These are phyloP conservation scores for Nakazawaea peltata DNA, from an alignment of 805 yeast species.

Conservation along the genomic window DNA sequence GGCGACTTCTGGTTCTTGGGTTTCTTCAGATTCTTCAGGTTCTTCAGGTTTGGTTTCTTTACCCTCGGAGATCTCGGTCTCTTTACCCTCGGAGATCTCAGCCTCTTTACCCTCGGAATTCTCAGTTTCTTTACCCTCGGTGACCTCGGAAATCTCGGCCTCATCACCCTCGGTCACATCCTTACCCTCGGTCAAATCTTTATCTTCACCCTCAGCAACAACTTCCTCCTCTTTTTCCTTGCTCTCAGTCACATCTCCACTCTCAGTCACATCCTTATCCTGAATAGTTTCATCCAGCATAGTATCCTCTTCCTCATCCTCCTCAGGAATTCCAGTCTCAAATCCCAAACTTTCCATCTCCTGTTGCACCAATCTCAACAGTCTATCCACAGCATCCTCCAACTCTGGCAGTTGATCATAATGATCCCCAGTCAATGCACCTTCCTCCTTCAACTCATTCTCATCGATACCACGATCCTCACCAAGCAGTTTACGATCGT, in stretches of 20 bases:
- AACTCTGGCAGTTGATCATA: conserved; percentile 38
- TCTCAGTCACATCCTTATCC: conserved; percentile 11
- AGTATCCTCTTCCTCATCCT: conserved; percentile 11
- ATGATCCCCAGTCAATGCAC: conserved; percentile 45
- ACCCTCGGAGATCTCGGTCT: conserved; percentile 1
- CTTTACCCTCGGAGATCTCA: conserved; percentile 2
- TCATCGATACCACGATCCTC: conserved; percentile 17
- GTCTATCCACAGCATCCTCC: conserved; percentile 40
- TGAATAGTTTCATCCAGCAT: too few relatives aligned
- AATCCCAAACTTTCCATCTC: conserved; percentile 5
- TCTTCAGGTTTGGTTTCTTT: background rate
- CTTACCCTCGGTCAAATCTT: conserved; percentile 3
- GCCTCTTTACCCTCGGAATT: background rate
- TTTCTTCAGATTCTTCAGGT: conserved; percentile 8
- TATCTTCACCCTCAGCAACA: background rate
- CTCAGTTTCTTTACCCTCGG: conserved; percentile 1
- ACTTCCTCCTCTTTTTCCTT: conserved; percentile 11
- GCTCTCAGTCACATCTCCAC: conserved; percentile 15
- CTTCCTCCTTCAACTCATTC: conserved; percentile 44
- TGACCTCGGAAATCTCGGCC: background rate
- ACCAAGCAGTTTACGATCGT: conserved; percentile 24
- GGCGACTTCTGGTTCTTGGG: conserved; percentile 11
- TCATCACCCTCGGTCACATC: conserved; percentile 3
- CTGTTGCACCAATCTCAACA: conserved; percentile 25
- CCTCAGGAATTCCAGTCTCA: conserved; percentile 13